Conservation (phyloP, 2,329 filamentous ascomycete species). For the Scolecobasidium constrictum region DNA sequence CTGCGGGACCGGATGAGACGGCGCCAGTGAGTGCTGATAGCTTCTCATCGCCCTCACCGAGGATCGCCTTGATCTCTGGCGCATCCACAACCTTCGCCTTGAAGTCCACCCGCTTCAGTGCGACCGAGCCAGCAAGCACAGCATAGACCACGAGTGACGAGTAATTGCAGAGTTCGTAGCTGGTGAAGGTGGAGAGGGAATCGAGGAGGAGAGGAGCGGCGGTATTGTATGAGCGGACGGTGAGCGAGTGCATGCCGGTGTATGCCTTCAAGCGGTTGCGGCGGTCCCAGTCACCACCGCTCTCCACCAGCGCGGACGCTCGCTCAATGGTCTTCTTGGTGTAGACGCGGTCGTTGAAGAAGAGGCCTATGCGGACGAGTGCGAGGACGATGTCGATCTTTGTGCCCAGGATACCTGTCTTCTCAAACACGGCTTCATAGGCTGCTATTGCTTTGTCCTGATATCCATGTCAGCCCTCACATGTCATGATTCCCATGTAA, state of each 20-base stretch:
- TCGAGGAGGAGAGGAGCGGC: constrained; percentile 91
- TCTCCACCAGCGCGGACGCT: constrained; percentile 81
- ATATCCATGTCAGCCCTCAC: constrained; percentile 12
- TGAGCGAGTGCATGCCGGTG: constrained; percentile 87
- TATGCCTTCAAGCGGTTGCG: constrained; percentile 98
- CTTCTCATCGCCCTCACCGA: constrained; percentile 81
- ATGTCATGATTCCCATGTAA: constrained; percentile 53
- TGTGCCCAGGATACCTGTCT: constrained; percentile 90
- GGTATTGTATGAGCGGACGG: constrained; percentile 78
- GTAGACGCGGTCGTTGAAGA: constrained; percentile 85
- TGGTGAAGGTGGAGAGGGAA: constrained; percentile 95
- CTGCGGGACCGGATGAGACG: constrained; percentile 69
- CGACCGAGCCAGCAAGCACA: constrained; percentile 86
- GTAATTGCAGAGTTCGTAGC: constrained; percentile 96
- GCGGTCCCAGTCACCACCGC: constrained; percentile 95
- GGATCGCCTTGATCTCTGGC: constrained; percentile 93
- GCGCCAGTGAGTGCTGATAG: constrained; percentile 71
- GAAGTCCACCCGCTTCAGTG: constrained; percentile 94
- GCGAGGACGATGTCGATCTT: constrained; percentile 97
- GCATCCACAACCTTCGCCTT: constrained; percentile 98
- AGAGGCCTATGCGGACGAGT: constrained; percentile 89
- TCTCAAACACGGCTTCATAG: constrained; percentile 89
- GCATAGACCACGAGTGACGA: constrained; percentile 91
- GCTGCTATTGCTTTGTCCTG: constrained; percentile 89
- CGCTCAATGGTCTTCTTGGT: constrained; percentile 93